Conservation (phyloP, 768 basidiomycete genomes). For the Lactarius hengduanensis region DNA sequence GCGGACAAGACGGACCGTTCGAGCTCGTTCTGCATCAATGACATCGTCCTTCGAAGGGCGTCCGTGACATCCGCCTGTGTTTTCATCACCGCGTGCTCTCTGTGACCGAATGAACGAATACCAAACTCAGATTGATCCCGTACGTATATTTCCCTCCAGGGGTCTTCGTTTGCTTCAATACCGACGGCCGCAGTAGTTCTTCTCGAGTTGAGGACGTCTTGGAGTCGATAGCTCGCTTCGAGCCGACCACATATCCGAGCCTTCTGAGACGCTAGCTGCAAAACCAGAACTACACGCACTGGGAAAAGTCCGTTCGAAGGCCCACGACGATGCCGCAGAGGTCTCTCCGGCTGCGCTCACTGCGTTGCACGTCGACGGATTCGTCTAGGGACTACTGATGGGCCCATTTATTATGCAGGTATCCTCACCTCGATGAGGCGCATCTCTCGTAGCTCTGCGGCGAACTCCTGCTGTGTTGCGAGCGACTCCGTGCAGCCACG, state of each 20-base stretch:
- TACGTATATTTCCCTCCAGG: conserved; percentile 54
- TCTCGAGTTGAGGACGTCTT: conserved; percentile 58
- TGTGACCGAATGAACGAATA: conserved; percentile 32
- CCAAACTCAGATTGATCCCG: no score
- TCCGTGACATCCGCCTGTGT: conserved; percentile 89
- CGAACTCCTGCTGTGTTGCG: conserved; percentile 65
- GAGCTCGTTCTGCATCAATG: conserved; percentile 88
- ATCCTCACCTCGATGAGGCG: conserved; percentile 61
- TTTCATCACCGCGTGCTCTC: conserved; percentile 84
- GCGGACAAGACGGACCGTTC: conserved; percentile 82
- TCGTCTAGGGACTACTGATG: conserved; percentile 59
- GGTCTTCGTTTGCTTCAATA: conserved; percentile 46
- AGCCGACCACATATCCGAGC: conserved; percentile 58
- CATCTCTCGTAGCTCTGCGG: conserved; percentile 68
- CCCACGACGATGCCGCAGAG: conserved; percentile 50
- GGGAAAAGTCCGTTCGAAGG: conserved; percentile 46
- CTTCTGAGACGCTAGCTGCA: conserved; percentile 1
- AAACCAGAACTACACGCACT: conserved; percentile 44
- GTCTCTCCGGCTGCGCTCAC: conserved; percentile 49
- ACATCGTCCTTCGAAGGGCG: conserved; percentile 78
- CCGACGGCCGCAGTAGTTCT: conserved; percentile 61
- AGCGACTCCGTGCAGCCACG: conserved; percentile 67
- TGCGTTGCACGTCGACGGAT: conserved; percentile 69
- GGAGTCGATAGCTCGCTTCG: conserved; percentile 71
- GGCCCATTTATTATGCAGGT: conserved; percentile 43